These are phyloP conservation scores for Thamnidium elegans DNA, from an alignment of 192 early-diverging fungal species.

Conservation along the genomic window DNA sequence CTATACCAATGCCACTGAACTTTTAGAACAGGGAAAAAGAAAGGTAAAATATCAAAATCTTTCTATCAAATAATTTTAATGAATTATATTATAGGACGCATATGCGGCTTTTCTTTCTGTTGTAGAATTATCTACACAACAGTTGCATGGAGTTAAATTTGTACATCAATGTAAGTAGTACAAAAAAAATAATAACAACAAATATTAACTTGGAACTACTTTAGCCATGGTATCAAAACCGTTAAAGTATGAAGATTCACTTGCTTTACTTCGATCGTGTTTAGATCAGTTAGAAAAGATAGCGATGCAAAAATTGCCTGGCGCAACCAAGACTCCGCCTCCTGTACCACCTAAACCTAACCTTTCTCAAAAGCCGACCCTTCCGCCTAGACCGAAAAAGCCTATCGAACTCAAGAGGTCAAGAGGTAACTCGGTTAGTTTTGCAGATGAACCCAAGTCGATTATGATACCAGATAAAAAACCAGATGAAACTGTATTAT, in stretches of 20 bases:
- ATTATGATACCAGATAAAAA: too few relatives aligned
- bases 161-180: conserved; percentile 47
- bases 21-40: conserved; percentile 40
- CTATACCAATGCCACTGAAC: conserved; percentile 34
- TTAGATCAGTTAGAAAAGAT: conserved; percentile 17
- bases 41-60: conserved; percentile 34
- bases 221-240: conserved; percentile 19
- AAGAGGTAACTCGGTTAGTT: conserved; percentile 26
- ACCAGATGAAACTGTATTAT: too few relatives aligned
- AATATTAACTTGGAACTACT: background rate
- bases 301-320: conserved; percentile 15
- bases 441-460: conserved; percentile 5
- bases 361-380: conserved; percentile 17
- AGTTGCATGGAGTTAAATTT: conserved; percentile 51
- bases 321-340: conserved; percentile 7
- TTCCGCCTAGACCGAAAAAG: conserved; percentile 50
- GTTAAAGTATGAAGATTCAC: background rate
- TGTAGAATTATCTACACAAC: conserved; percentile 42
- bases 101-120: conserved; percentile 48
- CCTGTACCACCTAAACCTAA: conserved; percentile 30
- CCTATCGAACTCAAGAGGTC: background rate
- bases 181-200: conserved; percentile 6
- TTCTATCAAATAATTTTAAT: background rate
- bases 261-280: conserved; percentile 11
- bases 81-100: conserved; percentile 12